Conservation (phyloP, 164 flowering plant species). For the Cinnamomum chago region DNA sequence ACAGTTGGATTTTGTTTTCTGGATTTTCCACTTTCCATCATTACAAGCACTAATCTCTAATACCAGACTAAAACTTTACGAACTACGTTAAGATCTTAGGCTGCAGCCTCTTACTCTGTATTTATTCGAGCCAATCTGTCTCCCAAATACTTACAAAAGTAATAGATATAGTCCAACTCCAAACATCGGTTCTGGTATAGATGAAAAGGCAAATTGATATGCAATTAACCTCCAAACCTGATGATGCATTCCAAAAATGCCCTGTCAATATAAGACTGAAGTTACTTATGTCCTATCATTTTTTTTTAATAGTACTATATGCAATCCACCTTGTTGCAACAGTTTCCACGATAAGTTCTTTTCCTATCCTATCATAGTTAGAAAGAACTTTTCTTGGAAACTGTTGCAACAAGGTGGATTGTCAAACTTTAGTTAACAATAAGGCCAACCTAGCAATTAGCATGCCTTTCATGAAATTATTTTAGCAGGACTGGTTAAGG, state of each 20-base stretch:
- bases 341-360: background rate
- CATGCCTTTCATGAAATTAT: background rate
- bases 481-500: background rate
- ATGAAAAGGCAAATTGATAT: constrained; percentile 73
- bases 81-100: background rate
- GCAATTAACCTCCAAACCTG: constrained; percentile 63
- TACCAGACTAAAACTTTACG: no score
- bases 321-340: background rate
- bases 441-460: background rate
- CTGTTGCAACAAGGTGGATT: background rate
- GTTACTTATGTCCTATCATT: background rate
- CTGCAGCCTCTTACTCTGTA: constrained; percentile 55
- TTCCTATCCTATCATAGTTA: background rate
- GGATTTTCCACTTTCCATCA: no score
- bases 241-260: constrained; percentile 43
- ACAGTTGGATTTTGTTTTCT: no score
- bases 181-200: constrained; percentile 77
- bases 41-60: no score
- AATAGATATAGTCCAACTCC: constrained; percentile 71
- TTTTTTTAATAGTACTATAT: no score
- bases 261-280: constrained; percentile 40
- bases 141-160: constrained; percentile 92
- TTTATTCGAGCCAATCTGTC: constrained; percentile 95
- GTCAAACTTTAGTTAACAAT: no score
- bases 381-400: background rate